Percentiles rank a stretch among this genome's conserved stretches.
Evolutionary conservation across 2,329 filamentous ascomycete species (phyloP).

Genomic region (Fusarium compactum): DNA sequence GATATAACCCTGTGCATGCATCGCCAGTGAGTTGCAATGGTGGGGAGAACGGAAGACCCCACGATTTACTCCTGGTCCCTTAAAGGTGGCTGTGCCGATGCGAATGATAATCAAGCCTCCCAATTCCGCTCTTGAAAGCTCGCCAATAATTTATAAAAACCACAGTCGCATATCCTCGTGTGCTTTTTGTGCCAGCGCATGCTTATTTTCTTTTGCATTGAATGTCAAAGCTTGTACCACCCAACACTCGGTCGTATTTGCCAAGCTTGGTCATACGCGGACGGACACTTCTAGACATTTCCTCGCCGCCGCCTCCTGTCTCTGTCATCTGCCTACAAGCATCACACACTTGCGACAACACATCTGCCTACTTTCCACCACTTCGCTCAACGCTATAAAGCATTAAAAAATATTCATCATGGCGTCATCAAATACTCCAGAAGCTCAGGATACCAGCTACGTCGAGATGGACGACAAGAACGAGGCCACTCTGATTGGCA

Average conservation of each 20-base stretch:
- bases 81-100: conserved; percentile 31
- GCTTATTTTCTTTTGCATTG: neutral
- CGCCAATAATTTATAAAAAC: neutral
- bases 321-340: conserved; percentile 34
- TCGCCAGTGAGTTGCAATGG: conserved; percentile 3
- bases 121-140: conserved; percentile 1
- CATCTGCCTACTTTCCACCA: conserved; percentile 44
- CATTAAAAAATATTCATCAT: conserved; percentile 54
- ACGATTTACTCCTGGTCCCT: conserved; percentile 25
- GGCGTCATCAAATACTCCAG: conserved; percentile 63
- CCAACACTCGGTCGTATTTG: conserved; percentile 25
- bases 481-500: conserved; percentile 87
- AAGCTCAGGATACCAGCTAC: conserved; percentile 67
- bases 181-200: neutral
- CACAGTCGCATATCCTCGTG: neutral
- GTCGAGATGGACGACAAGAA: conserved; percentile 76
- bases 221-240: conserved; percentile 13
- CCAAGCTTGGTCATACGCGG: conserved; percentile 45
- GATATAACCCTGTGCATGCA: conserved; percentile 2
- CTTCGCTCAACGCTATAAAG: conserved; percentile 22
- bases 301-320: conserved; percentile 45
- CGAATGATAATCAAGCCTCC: conserved; percentile 5
- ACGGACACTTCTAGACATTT: conserved; percentile 52
- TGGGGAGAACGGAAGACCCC: conserved; percentile 28
- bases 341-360: conserved; percentile 45